phyloP scores from a whole-genome alignment of 371 early-diverging fungal genomes.

The Mucor mucedo region DNA sequence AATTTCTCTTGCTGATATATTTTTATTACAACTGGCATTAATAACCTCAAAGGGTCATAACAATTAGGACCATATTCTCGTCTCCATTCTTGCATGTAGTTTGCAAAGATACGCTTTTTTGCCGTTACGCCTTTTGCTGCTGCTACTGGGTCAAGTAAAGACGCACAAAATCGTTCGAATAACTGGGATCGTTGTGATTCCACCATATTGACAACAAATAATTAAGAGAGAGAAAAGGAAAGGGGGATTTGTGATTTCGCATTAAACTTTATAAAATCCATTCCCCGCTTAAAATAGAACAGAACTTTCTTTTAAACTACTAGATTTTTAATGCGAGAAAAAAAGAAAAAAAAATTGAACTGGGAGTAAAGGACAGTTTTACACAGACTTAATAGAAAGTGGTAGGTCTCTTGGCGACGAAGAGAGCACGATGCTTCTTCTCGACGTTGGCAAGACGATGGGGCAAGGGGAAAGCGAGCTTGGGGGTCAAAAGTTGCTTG shows the following conservation, averaged over 20 bases:
- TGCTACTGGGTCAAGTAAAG: not conserved
- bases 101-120: constrained; percentile 28
- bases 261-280: no score
- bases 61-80: constrained; percentile 49
- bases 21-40: constrained; percentile 66
- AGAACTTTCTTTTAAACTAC: not conserved
- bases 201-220: constrained; percentile 1
- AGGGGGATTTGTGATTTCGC: not conserved
- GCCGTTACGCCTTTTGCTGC: constrained; percentile 27
- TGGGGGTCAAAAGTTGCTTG: constrained; percentile 88
- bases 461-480: constrained; percentile 97
- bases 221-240: not conserved
- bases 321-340: constrained; percentile 3
- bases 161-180: constrained; percentile 4
- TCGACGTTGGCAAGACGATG: constrained; percentile 89
- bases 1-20: not conserved
- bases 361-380: not conserved
- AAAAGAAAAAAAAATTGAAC: constrained; percentile 6
- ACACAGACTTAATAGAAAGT: constrained; percentile 74
- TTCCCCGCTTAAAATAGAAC: no score
- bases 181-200: not conserved
- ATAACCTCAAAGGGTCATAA: constrained; percentile 67
- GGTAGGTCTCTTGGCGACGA: constrained; percentile 90
- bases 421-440: constrained; percentile 73
- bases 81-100: constrained; percentile 52